Evolutionary conservation across 148 eudicot genomes (phyloP).

Genomic region (Silene uniflora): DNA sequence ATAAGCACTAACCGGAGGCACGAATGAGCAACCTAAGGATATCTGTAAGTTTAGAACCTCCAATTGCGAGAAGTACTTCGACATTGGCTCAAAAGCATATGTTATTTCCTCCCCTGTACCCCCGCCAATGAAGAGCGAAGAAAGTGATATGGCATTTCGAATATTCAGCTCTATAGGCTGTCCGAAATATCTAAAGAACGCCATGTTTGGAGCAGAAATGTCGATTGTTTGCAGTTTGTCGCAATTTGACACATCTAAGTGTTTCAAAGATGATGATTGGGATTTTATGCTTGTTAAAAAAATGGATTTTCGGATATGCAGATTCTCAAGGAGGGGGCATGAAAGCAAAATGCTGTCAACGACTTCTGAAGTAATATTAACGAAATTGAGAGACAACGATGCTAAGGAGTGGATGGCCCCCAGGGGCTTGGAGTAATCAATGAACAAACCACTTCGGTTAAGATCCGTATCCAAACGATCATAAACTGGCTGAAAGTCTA

Average conservation of each 20-base stretch:
- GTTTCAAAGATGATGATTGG: background rate
- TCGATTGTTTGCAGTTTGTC: background rate
- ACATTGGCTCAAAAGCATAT: slow-evolving; percentile 1
- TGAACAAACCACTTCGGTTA: background rate
- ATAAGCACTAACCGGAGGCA: no score
- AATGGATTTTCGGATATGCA: background rate
- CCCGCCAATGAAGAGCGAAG: background rate
- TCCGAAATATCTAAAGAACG: background rate
- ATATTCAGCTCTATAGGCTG: slow-evolving; percentile 9
- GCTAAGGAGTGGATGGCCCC: background rate
- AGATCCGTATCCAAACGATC: no score
- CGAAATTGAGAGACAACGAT: background rate
- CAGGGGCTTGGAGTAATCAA: background rate
- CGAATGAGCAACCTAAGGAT: background rate
- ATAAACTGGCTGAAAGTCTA: background rate
- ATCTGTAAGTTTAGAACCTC: slow-evolving; percentile 3
- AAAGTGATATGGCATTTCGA: background rate
- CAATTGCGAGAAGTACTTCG: slow-evolving; percentile 12
- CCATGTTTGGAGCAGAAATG: slow-evolving; percentile 15
- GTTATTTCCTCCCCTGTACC: background rate
- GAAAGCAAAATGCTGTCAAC: background rate
- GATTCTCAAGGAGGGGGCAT: slow-evolving; percentile 9
- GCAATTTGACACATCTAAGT: background rate
- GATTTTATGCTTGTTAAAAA: background rate
- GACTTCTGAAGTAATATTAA: slow-evolving; percentile 1